Base-by-base conservation (phyloP, 768 basidiomycete genomes). In the Antrodiella citrinella region DNA sequence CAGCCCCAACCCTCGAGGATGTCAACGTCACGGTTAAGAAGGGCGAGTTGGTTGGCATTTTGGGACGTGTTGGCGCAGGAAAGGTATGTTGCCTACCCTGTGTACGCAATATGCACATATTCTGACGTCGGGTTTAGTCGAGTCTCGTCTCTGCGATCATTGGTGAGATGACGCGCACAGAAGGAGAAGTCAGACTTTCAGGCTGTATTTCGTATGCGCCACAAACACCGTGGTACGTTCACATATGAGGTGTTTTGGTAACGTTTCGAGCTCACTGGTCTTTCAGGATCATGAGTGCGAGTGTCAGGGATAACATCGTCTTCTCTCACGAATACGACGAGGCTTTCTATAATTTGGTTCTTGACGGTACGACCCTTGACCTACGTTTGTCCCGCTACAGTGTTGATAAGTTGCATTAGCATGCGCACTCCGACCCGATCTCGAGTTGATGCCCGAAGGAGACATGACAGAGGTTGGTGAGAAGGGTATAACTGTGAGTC, bases 291-390 rank as follows among this genome's bases (percentile, higher is more conserved):
- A 75, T 94, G 65, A 91, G 89, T 1, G 81, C 89, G 0, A 84
- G 88, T 2, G 78, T 97, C 45, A 78, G 85, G 30, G 89, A 92
- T 40, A 98, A 98, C 60, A 97, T 98, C 53, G 61, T 90, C 26
- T 97, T 98, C 68, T 91, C 84, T 9, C 87, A 94, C 65, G 77
- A 82, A 57, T 96, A 85, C 54, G 92, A 97, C 47, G 84, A 87
- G 53, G 73, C 72, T 0, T 95, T 91, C 57, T 95, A 94, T 57
- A 76, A 87, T 48, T 61, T 83, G 13, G 91, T 93, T 3, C 65
- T 93, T 3, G 88, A 92, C 70, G 86, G 88, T 84, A 42, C 3
- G 62, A 47, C 44, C 1, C 11, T 26, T 44, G 23, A 18, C 38
- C 15, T 5, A 1, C 2, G 5, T 15, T 4, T 43, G 4, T 19